Conservation (phyloP, 129 eudicot genomes). For the Tagetes erecta region DNA sequence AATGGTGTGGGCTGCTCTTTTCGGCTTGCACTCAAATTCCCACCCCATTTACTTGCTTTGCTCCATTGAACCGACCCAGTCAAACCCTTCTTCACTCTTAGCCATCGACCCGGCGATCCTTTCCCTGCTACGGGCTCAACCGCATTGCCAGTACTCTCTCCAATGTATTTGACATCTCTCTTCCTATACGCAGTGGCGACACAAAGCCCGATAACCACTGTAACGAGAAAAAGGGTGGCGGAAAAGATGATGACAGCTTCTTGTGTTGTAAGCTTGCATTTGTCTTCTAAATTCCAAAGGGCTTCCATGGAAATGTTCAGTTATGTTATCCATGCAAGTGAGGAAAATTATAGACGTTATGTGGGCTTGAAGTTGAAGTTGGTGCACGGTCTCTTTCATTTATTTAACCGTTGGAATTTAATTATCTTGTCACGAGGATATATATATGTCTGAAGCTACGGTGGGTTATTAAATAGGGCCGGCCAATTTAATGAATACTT, state of each 20-base stretch:
- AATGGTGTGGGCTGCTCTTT: constrained; percentile 55
- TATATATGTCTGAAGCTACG: constrained; percentile 25
- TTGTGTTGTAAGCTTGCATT: constrained; percentile 63
- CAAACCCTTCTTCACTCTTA: constrained; percentile 41
- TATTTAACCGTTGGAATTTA: constrained; percentile 43
- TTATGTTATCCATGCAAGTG: constrained; percentile 25
- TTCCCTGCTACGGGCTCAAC: constrained; percentile 14
- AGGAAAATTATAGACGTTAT: constrained; percentile 5
- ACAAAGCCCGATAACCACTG: constrained; percentile 46
- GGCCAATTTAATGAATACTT: no score
- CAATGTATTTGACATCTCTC: constrained; percentile 22
- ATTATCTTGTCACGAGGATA: constrained; percentile 33
- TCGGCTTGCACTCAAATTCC: constrained; percentile 35
- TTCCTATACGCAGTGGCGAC: constrained; percentile 30
- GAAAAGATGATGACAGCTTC: constrained; percentile 44
- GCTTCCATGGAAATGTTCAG: constrained; percentile 43
- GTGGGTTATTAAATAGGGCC: constrained; percentile 26
- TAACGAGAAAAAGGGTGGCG: constrained; percentile 41
- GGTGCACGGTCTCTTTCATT: constrained; percentile 33
- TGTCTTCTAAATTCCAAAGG: constrained; percentile 71
- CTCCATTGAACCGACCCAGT: constrained; percentile 69
- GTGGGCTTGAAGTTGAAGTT: constrained; percentile 17
- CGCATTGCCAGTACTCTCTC: constrained; percentile 27
- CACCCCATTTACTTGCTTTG: constrained; percentile 63
- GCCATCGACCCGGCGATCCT: constrained; percentile 30